These are phyloP conservation scores for Scheffersomyces cryptocercus DNA, from an alignment of 1,139 yeast genomes.

Conservation along the genomic window DNA sequence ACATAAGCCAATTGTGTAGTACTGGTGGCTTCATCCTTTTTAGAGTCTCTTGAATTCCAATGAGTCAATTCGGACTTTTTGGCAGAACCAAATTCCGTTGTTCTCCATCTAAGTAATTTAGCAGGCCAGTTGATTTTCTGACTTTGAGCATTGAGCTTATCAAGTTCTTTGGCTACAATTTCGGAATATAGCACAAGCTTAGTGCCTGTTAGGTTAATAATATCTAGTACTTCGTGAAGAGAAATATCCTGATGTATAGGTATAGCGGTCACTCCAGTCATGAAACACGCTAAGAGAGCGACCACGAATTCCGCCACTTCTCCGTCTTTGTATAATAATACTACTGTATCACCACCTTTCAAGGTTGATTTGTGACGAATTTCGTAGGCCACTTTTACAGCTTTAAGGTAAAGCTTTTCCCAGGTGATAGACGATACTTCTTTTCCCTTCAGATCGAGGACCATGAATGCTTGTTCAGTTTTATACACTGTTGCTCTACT, in stretches of 20 bases:
- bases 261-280: conserved; percentile 93
- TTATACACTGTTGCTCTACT: conserved; percentile 69
- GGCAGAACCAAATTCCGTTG: conserved; percentile 84
- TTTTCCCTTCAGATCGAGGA: conserved; percentile 77
- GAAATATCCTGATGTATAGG: conserved; percentile 81
- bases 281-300: conserved; percentile 86
- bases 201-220: conserved; percentile 73
- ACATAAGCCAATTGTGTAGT: conserved; percentile 79
- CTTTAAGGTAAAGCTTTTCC: conserved; percentile 83
- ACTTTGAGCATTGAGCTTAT: conserved; percentile 48
- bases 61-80: conserved; percentile 37
- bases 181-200: conserved; percentile 84
- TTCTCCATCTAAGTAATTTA: conserved; percentile 69
- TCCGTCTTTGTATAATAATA: conserved; percentile 76
- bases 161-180: conserved; percentile 68
- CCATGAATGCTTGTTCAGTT: conserved; percentile 68
- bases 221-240: conserved; percentile 65
- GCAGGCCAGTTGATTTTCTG: conserved; percentile 43
- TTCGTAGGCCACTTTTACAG: conserved; percentile 88
- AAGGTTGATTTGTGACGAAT: conserved; percentile 69
- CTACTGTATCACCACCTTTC: conserved; percentile 80
- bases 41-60: conserved; percentile 28
- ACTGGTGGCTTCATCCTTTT: conserved; percentile 25
- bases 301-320: conserved; percentile 86
- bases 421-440: conserved; percentile 77